phyloP scores from a whole-genome alignment of 257 asterid species.

The Plectranthus barbatus region DNA sequence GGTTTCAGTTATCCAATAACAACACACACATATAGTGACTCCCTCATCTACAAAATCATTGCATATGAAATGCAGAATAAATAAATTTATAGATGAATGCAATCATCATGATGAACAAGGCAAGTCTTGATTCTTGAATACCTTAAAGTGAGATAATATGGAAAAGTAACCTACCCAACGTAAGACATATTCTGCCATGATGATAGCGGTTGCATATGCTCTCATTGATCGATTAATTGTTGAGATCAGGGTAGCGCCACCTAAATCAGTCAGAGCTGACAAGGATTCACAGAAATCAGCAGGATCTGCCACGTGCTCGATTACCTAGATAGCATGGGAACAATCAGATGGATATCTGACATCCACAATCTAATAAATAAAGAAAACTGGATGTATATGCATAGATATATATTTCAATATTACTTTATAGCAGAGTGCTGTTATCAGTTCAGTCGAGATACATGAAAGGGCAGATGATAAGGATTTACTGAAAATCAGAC shows the following conservation, averaged over 20 bases:
- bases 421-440: not conserved
- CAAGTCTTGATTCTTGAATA: not conserved
- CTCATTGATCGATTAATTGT: conserved; percentile 90
- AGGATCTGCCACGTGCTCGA: conserved; percentile 93
- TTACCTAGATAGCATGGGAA: conserved; percentile 44
- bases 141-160: not conserved
- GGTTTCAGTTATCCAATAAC: no score
- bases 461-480: not conserved
- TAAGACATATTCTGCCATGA: conserved; percentile 69
- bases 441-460: not conserved
- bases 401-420: not conserved
- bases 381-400: not conserved
- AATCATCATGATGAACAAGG: not conserved
- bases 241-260: conserved; percentile 81
- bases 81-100: not conserved
- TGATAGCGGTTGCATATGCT: conserved; percentile 82
- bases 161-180: conserved; percentile 54
- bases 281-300: conserved; percentile 83
- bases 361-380: not conserved
- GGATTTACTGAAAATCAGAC: not conserved
- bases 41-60: no score
- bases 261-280: conserved; percentile 56
- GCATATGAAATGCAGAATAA: no score
- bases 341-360: conserved; percentile 15
- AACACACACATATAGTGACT: no score